These are phyloP conservation scores for Emmonsiellopsis sp. DNA, from an alignment of 2,329 filamentous ascomycete species.

Conservation along the genomic window DNA sequence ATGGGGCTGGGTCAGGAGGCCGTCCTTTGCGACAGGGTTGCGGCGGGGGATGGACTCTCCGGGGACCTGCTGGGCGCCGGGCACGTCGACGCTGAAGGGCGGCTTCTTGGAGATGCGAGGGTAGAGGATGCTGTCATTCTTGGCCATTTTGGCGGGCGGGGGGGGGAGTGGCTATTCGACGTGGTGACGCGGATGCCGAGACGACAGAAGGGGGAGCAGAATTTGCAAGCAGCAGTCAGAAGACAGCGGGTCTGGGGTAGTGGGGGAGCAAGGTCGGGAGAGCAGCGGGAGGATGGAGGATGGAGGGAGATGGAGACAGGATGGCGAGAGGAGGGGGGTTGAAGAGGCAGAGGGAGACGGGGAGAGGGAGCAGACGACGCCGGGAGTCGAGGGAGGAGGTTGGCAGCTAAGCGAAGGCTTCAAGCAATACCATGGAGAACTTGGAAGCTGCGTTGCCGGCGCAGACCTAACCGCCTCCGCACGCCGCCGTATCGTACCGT, in stretches of 20 bases:
- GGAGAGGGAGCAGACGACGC: background rate
- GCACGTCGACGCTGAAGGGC: conserved; percentile 65
- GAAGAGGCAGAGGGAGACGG: background rate
- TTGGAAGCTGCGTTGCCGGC: background rate
- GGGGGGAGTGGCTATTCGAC: background rate
- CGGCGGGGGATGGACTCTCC: conserved; percentile 81
- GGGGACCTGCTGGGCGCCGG: conserved; percentile 57
- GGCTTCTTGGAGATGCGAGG: conserved; percentile 54
- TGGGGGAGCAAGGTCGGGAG: background rate
- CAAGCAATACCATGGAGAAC: too few relatives aligned
- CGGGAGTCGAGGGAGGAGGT: background rate
- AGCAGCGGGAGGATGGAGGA: background rate
- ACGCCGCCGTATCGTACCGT: background rate
- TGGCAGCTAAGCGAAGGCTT: background rate
- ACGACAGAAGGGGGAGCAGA: background rate
- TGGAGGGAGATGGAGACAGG: background rate
- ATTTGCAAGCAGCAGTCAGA: background rate
- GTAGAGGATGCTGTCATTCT: conserved; percentile 23
- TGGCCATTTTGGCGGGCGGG: conserved; percentile 13
- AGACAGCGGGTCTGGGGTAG: background rate
- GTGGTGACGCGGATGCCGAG: background rate
- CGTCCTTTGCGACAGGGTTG: conserved; percentile 61
- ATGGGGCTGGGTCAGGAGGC: conserved; percentile 55
- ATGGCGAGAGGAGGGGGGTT: background rate
- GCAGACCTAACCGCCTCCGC: background rate